These are phyloP conservation scores for Carex kokanica DNA, from an alignment of 176 grass and related monocot genomes.

Conservation along the genomic window DNA sequence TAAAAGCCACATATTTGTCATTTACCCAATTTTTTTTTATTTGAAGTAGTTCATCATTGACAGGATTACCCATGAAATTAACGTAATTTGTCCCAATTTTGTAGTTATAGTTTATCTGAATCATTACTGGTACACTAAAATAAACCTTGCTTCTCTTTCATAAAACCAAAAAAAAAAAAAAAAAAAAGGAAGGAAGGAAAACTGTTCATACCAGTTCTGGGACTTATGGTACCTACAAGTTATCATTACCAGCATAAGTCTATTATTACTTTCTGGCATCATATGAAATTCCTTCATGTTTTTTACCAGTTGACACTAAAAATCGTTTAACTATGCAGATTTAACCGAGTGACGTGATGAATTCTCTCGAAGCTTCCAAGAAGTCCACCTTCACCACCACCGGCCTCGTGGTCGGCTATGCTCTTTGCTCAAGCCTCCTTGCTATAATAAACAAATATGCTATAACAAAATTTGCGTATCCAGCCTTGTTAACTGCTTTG, in stretches of 20 bases:
- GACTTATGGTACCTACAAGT: not conserved
- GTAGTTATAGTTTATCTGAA: not conserved
- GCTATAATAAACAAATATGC: slow-evolving; percentile 92
- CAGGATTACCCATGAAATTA: not conserved
- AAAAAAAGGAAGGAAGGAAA: not conserved
- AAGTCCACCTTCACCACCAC: slow-evolving; percentile 51
- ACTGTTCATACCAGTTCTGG: not conserved
- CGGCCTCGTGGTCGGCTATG: slow-evolving; percentile 75
- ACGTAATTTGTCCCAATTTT: not conserved
- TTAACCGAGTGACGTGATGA: not conserved
- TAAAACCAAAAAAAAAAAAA: not conserved
- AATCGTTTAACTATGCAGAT: slow-evolving; percentile 5
- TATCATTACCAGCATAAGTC: not conserved
- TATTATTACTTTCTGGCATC: not conserved
- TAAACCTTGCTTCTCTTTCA: not conserved
- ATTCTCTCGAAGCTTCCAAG: slow-evolving; percentile 32
- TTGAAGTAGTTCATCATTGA: not conserved
- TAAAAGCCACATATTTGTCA: not conserved
- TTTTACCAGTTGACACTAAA: not conserved
- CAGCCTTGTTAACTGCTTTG: slow-evolving; percentile 64
- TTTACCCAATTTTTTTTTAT: not conserved
- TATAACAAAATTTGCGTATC: slow-evolving; percentile 71
- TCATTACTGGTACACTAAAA: not conserved
- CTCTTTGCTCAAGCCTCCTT: slow-evolving; percentile 73
- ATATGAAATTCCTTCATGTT: not conserved